phyloP scores from a whole-genome alignment of 768 basidiomycete species.

The Kwoniella heveanensis region DNA sequence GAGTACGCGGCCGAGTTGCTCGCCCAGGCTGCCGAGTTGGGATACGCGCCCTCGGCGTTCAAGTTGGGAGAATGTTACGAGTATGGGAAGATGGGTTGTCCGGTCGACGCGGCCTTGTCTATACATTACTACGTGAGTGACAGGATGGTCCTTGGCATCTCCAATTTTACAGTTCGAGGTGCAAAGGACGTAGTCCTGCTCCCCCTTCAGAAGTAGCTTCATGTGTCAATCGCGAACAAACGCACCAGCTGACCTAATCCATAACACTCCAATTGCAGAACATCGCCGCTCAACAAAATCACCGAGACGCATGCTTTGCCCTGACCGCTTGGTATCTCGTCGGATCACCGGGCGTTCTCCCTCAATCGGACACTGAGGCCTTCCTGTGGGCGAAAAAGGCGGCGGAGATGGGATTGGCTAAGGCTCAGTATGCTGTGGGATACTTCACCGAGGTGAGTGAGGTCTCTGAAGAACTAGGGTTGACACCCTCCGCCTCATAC shows the following conservation, averaged over 20 bases:
- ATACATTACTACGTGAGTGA: slow-evolving; percentile 93
- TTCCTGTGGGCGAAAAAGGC: slow-evolving; percentile 97
- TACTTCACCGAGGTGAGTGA: slow-evolving; percentile 82
- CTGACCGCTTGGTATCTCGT: slow-evolving; percentile 99
- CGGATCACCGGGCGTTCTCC: slow-evolving; percentile 93
- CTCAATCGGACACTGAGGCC: slow-evolving; percentile 97
- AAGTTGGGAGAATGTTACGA: slow-evolving; percentile 97
- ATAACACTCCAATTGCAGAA: slow-evolving; percentile 62
- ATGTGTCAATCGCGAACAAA: no score
- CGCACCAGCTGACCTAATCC: slow-evolving; percentile 15
- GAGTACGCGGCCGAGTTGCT: slow-evolving; percentile 93
- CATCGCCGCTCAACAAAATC: slow-evolving; percentile 95
- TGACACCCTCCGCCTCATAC: no score
- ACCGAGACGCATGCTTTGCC: slow-evolving; percentile 96
- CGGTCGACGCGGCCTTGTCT: slow-evolving; percentile 91
- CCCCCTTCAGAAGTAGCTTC: no score
- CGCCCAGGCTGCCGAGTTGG: slow-evolving; percentile 92
- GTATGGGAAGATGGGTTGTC: slow-evolving; percentile 98
- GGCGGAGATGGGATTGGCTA: slow-evolving; percentile 84
- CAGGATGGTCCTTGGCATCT: no score
- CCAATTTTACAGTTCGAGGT: no score
- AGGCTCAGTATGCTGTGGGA: slow-evolving; percentile 97
- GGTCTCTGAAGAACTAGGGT: no score
- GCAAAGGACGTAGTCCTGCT: no score
- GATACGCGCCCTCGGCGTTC: slow-evolving; percentile 94